Conservation (phyloP, 2,329 filamentous ascomycete genomes). For the Thielaviopsis ethacetica region DNA sequence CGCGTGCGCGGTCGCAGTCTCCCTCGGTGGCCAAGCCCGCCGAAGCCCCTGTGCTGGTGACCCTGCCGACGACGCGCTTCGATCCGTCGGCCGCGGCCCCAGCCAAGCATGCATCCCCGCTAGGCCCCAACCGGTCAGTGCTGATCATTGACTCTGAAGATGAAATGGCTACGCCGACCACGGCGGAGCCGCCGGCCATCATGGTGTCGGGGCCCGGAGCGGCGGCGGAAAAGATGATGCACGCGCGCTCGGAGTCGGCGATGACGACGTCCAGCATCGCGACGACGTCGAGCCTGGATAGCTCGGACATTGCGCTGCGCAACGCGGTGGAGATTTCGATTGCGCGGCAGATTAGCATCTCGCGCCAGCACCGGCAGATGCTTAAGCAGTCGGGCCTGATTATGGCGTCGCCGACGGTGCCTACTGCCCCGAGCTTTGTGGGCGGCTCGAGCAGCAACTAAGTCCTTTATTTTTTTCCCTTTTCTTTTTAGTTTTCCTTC, state of each 20-base stretch:
- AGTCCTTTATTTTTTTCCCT: conserved; percentile 9
- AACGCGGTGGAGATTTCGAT: conserved; percentile 50
- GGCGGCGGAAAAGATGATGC: conserved; percentile 17
- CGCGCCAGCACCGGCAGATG: conserved; percentile 42
- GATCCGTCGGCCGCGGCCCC: background rate
- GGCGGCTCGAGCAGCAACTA: conserved; percentile 13
- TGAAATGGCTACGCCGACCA: conserved; percentile 15
- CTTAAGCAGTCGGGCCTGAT: conserved; percentile 19
- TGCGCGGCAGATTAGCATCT: conserved; percentile 50
- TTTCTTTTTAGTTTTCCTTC: conserved; percentile 13
- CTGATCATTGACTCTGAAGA: conserved; percentile 27
- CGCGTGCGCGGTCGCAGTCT: conserved; percentile 2
- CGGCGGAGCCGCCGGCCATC: conserved; percentile 20
- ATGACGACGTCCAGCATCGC: conserved; percentile 21
- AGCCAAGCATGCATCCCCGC: background rate
- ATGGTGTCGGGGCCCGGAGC: conserved; percentile 23
- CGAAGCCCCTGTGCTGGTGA: background rate
- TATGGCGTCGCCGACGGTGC: conserved; percentile 6
- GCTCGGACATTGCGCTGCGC: conserved; percentile 27
- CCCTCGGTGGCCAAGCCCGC: background rate
- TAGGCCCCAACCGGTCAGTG: conserved; percentile 21
- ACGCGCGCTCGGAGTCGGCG: conserved; percentile 17
- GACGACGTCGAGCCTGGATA: conserved; percentile 21
- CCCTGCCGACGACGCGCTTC: background rate
- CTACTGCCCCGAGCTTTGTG: conserved; percentile 13